Percentiles rank a stretch among this genome's conserved stretches.
These are phyloP conservation scores for Rhizoclosmatium sp. DNA, from an alignment of 192 early-diverging fungal species.

Conservation along the genomic window DNA sequence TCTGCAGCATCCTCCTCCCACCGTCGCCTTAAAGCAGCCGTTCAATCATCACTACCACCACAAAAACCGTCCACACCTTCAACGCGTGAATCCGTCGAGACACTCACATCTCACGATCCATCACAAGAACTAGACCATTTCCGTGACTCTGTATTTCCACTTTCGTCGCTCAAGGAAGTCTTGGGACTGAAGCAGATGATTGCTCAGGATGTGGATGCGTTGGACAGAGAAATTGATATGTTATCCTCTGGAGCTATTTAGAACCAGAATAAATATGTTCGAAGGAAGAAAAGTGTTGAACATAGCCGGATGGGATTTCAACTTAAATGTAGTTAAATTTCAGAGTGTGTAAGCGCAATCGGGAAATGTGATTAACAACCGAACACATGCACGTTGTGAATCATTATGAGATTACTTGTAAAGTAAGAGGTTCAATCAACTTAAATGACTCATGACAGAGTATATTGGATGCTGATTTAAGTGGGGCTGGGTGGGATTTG, in stretches of 20 bases:
- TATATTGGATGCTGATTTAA: too few relatives aligned
- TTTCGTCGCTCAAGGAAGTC: constrained; percentile 21
- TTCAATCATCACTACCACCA: not conserved
- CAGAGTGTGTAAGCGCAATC: too few relatives aligned
- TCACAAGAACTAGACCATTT: not conserved
- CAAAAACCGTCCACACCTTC: not conserved
- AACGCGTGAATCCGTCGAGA: not conserved
- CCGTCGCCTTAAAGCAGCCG: not conserved
- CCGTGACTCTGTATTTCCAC: not conserved
- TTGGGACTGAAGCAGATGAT: constrained; percentile 32
- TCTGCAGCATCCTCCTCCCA: constrained; percentile 3
- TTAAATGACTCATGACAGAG: too few relatives aligned
- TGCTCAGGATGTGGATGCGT: constrained; percentile 37
- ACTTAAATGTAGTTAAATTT: too few relatives aligned
- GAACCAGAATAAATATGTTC: not conserved
- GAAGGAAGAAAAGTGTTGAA: too few relatives aligned
- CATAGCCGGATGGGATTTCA: too few relatives aligned
- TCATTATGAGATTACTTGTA: too few relatives aligned
- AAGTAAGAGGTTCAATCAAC: too few relatives aligned
- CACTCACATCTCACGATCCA: not conserved
- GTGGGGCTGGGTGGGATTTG: too few relatives aligned
- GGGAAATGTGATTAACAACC: too few relatives aligned
- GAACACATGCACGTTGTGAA: too few relatives aligned
- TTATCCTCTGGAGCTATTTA: constrained; percentile 2
- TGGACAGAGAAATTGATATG: constrained; percentile 37